Base-by-base conservation (phyloP, 2,329 filamentous ascomycete species). In the Exophiala sideris region DNA sequence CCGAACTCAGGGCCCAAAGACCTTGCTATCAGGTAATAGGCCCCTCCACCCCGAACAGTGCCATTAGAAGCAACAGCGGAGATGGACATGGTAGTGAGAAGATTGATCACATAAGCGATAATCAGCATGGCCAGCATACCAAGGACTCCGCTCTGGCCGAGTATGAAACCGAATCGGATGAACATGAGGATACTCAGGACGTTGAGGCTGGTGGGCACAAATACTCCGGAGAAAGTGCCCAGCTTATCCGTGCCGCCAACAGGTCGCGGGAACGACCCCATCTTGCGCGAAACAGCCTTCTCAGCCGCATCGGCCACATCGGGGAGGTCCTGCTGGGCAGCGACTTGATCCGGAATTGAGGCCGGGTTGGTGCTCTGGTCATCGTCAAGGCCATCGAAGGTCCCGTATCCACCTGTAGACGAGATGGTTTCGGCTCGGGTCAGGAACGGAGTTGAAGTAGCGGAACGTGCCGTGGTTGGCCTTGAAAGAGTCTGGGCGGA, bases 121-220 rank as follows among this genome's bases (percentile, higher is more conserved):
- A 87, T 66, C 56, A 95, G 81, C 77, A 69, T 74, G 88, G 88
- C 87, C 67, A 95, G 75, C 70, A 91, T 94, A 46, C 89, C 90
- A 40, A 92, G 60, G 41, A 95, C 76, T 18, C 90, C 90, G 58
- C 87, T 81, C 67, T 92, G 87, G 7, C 89, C 90, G 18, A 95
- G 76, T 53, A 95, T 88, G 64, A 90, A 85, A 18, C 90, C 89
- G 69, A 95, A 95, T 18, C 90, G 83, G 64, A 95, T 77, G 72
- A 95, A 95, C 89, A 95, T 95, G 58, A 95, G 80, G 70, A 95
- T 95, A 64, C 88, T 92, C 61, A 95, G 74, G 39, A 95, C 90
- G 70, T 94, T 95, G 62, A 95, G 76, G 57, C 86, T 91, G n/a
- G 90, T 90, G 1, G 90, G 90, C 12, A 95, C 87, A 68, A 91